phyloP scores from a whole-genome alignment of 164 flowering plant genomes.

The Vitis rotundifolia region DNA sequence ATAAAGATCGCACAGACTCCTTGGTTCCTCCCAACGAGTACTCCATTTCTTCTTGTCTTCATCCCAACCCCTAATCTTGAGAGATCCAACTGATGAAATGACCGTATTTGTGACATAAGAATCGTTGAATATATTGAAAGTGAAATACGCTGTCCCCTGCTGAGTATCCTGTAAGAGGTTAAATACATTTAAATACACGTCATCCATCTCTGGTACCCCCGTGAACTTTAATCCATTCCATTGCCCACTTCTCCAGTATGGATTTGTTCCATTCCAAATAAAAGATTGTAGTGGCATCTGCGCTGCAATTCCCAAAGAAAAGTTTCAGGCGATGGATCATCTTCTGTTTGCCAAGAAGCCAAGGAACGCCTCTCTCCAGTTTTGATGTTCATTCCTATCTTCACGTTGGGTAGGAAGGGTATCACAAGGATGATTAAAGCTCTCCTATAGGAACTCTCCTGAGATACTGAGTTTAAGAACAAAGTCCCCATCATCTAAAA shows the following conservation, averaged over 20 bases:
- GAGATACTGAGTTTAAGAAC: slow-evolving; percentile 1
- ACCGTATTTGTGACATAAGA: not conserved
- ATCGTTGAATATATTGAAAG: not conserved
- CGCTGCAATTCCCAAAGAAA: slow-evolving; percentile 10
- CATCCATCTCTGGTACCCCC: slow-evolving; percentile 10
- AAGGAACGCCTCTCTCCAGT: slow-evolving; percentile 12
- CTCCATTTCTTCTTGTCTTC: not conserved
- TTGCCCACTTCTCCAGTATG: slow-evolving; percentile 21
- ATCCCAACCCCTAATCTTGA: not conserved
- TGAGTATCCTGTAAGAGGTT: not conserved
- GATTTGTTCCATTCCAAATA: slow-evolving; percentile 10
- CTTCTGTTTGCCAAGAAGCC: slow-evolving; percentile 36
- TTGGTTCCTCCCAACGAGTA: not conserved
- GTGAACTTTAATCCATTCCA: slow-evolving; percentile 23
- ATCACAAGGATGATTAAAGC: slow-evolving; percentile 38
- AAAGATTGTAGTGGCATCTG: slow-evolving; percentile 14
- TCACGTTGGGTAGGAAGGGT: slow-evolving; percentile 29
- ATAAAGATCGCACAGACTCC: slow-evolving; percentile 23
- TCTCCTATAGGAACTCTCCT: slow-evolving; percentile 26
- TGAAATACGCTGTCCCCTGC: slow-evolving; percentile 7
- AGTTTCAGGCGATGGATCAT: slow-evolving; percentile 32
- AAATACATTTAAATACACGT: not conserved
- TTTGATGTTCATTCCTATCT: slow-evolving; percentile 12
- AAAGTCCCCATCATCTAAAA: slow-evolving; percentile 28
- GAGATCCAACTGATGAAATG: not conserved